A percentile compares a stretch with the other conserved stretches of the same genome.
phyloP scores from a whole-genome alignment of 257 asterid genomes.

The Penstemon davidsonii region DNA sequence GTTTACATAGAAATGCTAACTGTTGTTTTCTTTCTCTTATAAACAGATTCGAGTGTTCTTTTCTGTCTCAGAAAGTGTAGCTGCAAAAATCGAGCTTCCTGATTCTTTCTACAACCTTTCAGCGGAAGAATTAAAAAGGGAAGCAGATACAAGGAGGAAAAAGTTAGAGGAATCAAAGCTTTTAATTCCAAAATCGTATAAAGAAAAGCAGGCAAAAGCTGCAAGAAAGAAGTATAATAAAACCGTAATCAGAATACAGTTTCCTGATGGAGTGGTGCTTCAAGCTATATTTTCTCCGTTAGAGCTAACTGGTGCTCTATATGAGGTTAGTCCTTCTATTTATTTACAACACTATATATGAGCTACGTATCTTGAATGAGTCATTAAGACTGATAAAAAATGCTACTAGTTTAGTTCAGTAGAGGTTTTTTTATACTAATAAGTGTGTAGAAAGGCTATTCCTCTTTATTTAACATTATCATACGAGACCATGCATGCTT shows the following conservation, averaged over 20 bases:
- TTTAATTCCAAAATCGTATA: constrained; percentile 84
- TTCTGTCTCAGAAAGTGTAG: constrained; percentile 81
- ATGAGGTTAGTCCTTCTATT: constrained; percentile 63
- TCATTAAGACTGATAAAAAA: too few relatives aligned
- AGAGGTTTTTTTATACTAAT: too few relatives aligned
- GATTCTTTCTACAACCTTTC: constrained; percentile 77
- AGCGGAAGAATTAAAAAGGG: constrained; percentile 74
- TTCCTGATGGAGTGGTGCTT: constrained; percentile 92
- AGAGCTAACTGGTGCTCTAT: constrained; percentile 69
- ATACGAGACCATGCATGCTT: too few relatives aligned
- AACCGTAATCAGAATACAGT: constrained; percentile 77
- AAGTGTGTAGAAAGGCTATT: too few relatives aligned
- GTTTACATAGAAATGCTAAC: not conserved
- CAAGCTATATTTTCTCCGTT: constrained; percentile 82
- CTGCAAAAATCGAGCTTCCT: constrained; percentile 82
- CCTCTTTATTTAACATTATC: too few relatives aligned
- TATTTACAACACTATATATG: not conserved
- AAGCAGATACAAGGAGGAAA: constrained; percentile 71
- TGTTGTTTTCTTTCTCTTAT: constrained; percentile 10
- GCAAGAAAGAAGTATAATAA: constrained; percentile 62
- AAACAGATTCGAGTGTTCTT: constrained; percentile 77
- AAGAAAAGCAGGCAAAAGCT: constrained; percentile 87
- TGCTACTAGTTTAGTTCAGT: too few relatives aligned
- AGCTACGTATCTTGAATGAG: too few relatives aligned
- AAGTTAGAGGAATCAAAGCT: constrained; percentile 84